These are phyloP conservation scores for Backusella morwellensis DNA, from an alignment of 192 early-diverging fungal genomes.

Conservation along the genomic window DNA sequence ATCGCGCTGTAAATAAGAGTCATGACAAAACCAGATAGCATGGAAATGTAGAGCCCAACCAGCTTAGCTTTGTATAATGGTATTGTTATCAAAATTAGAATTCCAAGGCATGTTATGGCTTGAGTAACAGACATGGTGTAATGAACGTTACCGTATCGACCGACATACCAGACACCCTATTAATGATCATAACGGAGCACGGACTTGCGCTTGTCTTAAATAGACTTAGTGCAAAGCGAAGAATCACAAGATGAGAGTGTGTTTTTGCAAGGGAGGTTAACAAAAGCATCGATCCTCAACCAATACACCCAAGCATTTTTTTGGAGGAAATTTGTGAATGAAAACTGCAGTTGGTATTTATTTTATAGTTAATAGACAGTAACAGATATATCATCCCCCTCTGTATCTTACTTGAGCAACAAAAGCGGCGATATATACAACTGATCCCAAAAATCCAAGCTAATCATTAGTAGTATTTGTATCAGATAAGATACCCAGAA, in stretches of 20 bases:
- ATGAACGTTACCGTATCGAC: not conserved
- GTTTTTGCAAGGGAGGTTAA: constrained; percentile 10
- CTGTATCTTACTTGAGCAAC: constrained; percentile 4
- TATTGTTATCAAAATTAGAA: constrained; percentile 16
- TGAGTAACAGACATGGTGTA: not conserved
- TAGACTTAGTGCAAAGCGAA: constrained; percentile 26
- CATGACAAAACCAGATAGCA: not conserved
- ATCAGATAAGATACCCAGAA: constrained; percentile 10
- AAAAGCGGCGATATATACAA: constrained; percentile 22
- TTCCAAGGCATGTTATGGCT: not conserved
- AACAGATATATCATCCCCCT: not conserved
- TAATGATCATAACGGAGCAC: constrained; percentile 7
- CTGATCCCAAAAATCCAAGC: constrained; percentile 17
- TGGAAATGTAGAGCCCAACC: constrained; percentile 18
- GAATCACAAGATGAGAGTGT: constrained; percentile 18
- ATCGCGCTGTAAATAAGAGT: not conserved
- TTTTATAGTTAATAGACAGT: not conserved
- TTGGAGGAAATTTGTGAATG: constrained; percentile 23
- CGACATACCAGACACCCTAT: constrained; percentile 2
- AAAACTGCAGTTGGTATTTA: constrained; percentile 22
- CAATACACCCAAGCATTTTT: constrained; percentile 13
- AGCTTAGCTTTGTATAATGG: constrained; percentile 9
- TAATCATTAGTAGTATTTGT: constrained; percentile 5
- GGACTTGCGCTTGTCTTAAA: constrained; percentile 19
- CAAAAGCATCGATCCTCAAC: constrained; percentile 14